phyloP scores from a whole-genome alignment of 2,329 filamentous ascomycete species.

The Ophiostoma angusticollis region DNA sequence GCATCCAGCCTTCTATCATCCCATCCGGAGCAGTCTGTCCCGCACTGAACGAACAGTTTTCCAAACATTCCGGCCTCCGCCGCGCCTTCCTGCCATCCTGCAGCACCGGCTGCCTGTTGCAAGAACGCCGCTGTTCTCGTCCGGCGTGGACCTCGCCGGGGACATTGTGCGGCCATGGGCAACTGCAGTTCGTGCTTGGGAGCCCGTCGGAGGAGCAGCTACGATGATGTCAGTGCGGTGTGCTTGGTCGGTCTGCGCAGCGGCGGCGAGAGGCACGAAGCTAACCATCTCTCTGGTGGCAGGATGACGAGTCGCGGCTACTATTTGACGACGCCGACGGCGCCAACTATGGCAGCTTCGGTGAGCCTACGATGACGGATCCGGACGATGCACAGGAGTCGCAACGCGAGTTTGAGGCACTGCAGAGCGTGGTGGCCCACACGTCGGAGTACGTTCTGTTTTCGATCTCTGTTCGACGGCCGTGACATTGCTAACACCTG shows the following conservation, averaged over 20 bases:
- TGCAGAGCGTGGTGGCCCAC: slow-evolving; percentile 49
- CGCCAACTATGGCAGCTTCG: slow-evolving; percentile 51
- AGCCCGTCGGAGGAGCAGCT: slow-evolving; percentile 33
- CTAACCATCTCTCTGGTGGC: no score
- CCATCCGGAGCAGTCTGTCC: no score
- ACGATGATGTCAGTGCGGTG: slow-evolving; percentile 41
- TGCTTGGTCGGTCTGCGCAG: no score
- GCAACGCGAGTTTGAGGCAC: slow-evolving; percentile 50
- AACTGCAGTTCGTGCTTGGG: slow-evolving; percentile 50
- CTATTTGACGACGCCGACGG: slow-evolving; percentile 48
- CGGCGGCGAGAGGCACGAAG: no score
- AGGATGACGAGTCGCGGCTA: slow-evolving; percentile 45
- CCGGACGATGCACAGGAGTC: slow-evolving; percentile 49
- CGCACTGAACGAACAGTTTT: no score
- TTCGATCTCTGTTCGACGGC: not conserved
- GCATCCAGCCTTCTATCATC: no score
- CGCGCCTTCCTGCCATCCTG: no score
- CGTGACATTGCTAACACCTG: not conserved
- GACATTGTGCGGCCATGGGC: slow-evolving; percentile 32
- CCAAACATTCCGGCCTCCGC: no score
- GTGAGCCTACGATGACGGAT: slow-evolving; percentile 38
- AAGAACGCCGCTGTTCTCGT: not conserved
- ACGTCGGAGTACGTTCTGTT: slow-evolving; percentile 43
- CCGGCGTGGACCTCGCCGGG: not conserved
- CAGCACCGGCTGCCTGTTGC: no score